These are phyloP conservation scores for Aspergillus saccharolyticus DNA, from an alignment of 495 filamentous ascomycete genomes.

Conservation along the genomic window DNA sequence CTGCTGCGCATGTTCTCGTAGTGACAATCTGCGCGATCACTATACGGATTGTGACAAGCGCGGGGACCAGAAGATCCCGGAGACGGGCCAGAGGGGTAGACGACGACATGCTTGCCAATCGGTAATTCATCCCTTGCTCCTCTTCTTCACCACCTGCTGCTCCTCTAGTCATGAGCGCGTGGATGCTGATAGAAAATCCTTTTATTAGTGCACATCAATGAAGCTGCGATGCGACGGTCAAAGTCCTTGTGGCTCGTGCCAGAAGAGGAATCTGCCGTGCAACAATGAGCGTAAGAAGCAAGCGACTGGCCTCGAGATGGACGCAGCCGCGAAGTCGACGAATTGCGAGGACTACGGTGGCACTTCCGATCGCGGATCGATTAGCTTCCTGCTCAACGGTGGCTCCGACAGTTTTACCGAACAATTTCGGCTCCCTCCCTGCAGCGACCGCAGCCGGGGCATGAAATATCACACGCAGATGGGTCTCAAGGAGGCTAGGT, in stretches of 20 bases:
- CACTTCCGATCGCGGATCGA: constrained; percentile 42
- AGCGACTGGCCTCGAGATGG: constrained; percentile 9
- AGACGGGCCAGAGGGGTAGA: constrained; percentile 43
- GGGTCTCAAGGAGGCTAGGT: constrained; percentile 21
- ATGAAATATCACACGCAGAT: constrained; percentile 30
- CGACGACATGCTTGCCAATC: constrained; percentile 46
- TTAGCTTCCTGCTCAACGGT: constrained; percentile 45
- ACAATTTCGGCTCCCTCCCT: constrained; percentile 38
- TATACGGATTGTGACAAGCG: constrained; percentile 39
- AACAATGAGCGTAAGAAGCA: constrained; percentile 31
- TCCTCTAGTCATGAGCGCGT: not conserved
- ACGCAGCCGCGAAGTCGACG: constrained; percentile 20
- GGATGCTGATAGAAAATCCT: not conserved
- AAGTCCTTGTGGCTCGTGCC: constrained; percentile 44
- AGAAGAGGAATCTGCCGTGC: constrained; percentile 40
- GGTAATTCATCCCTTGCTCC: constrained; percentile 17
- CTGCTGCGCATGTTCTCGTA: constrained; percentile 9
- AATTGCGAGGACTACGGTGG: constrained; percentile 24
- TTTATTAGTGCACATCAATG: constrained; percentile 44
- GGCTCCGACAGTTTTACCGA: constrained; percentile 45
- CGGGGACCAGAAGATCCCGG: constrained; percentile 39
- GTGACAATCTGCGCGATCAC: constrained; percentile 45
- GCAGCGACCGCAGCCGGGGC: constrained; percentile 34
- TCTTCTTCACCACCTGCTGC: not conserved
- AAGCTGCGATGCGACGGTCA: constrained; percentile 48